phyloP scores from a whole-genome alignment of 129 eudicot species.

The Helichrysum umbraculigerum region DNA sequence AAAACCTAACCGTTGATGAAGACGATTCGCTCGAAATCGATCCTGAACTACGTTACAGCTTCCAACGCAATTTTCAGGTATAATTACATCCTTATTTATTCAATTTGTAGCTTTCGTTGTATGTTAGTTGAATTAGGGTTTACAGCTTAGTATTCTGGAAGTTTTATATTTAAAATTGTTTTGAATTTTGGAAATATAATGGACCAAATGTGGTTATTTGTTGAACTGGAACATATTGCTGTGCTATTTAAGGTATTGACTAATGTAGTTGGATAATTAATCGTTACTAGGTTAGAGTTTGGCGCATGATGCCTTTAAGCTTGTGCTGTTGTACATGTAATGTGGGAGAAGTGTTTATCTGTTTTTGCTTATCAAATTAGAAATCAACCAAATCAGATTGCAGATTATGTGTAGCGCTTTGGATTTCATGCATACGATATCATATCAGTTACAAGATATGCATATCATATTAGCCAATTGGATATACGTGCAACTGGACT shows the following conservation, averaged over 20 bases:
- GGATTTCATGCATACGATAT: too few relatives aligned
- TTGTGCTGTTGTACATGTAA: neutral
- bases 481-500: neutral
- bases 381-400: too few relatives aligned
- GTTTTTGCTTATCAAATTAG: neutral
- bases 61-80: conserved; percentile 94
- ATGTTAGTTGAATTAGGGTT: neutral
- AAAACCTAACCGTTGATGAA: conserved; percentile 27
- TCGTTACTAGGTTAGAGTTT: neutral
- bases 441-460: neutral
- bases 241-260: neutral
- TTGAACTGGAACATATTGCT: neutral
- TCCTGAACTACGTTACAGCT: conserved; percentile 94
- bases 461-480: neutral
- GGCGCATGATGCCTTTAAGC: neutral
- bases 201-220: neutral
- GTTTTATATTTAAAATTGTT: too few relatives aligned
- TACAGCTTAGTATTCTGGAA: neutral
- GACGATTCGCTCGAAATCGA: conserved; percentile 74
- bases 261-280: too few relatives aligned
- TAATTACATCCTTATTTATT: neutral
- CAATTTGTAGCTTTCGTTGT: neutral
- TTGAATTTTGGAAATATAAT: too few relatives aligned
- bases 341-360: neutral
- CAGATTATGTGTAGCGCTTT: neutral